A percentile compares a stretch with the other conserved stretches of the same genome.
Evolutionary conservation across 2,329 filamentous ascomycete species (phyloP).

Genomic region (Orbilia brochopaga): DNA sequence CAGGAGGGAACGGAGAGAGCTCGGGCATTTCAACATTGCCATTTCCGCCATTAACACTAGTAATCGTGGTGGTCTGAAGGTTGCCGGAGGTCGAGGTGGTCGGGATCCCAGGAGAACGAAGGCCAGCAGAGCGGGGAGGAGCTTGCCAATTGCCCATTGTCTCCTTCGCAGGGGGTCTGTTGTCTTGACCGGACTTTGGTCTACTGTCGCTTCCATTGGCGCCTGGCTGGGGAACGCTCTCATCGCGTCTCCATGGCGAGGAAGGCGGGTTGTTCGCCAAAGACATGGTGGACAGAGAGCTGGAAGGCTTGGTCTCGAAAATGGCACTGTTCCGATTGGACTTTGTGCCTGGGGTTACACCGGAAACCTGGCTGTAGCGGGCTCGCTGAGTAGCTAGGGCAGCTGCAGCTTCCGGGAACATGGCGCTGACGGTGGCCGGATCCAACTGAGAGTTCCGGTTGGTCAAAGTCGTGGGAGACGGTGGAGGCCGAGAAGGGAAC

Average conservation of each 20-base stretch:
- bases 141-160: constrained; percentile 96
- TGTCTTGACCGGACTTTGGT: constrained; percentile 46
- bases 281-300: constrained; percentile 70
- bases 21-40: constrained; percentile 75
- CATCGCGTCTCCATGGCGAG: constrained; percentile 74
- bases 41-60: constrained; percentile 72
- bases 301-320: constrained; percentile 66
- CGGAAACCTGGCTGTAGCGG: constrained; percentile 94
- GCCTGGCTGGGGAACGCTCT: constrained; percentile 58
- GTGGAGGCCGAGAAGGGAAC: constrained; percentile 71
- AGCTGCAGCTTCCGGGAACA: constrained; percentile 97
- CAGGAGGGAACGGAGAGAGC: constrained; percentile 80
- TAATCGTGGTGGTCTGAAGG: constrained; percentile 68
- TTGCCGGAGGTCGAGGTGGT: constrained; percentile 48
- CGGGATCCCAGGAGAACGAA: constrained; percentile 79
- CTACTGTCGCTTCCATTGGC: constrained; percentile 58
- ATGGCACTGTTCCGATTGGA: constrained; percentile 91
- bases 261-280: constrained; percentile 69
- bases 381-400: constrained; percentile 99
- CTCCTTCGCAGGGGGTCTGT: constrained; percentile 61
- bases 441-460: constrained; percentile 97
- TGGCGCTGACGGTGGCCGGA: constrained; percentile 90
- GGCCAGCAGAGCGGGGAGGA: constrained; percentile 73
- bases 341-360: constrained; percentile 69
- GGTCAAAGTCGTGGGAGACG: constrained; percentile 69